Evolutionary conservation across 1,284 basidiomycete genomes (phyloP), one percentile per base, ranked within the genome.

Genomic region (Pulveroboletus sp.): DNA sequence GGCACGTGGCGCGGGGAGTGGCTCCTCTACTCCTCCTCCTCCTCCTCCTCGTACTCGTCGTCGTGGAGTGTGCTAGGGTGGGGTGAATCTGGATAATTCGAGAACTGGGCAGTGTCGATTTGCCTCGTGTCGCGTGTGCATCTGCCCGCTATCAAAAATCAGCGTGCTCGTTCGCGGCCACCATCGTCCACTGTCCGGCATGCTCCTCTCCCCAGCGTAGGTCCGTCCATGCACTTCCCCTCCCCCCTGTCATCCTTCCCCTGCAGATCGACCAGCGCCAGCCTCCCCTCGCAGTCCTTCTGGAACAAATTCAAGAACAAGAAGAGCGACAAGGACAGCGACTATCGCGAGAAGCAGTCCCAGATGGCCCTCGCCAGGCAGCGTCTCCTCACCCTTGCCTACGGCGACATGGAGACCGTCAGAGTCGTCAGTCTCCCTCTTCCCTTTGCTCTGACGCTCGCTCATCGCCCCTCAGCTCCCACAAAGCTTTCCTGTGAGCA

Each of bases 381-480:
- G 61, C 83, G 87, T 58, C 81, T 91, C 59, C 79, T 92, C 63
- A 92, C 91, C 51, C 82, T 92, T 58, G 85, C 82, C n/a, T 90
- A 85, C 70, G 86, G 78, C 51, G 90, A 92, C 43, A 89, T 91
- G 86, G 91, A 92, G 74, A 92, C 90, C 14, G 80, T 92, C 59
- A 79, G 85, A 61, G 82, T 87, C 77, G 89, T 90, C 59, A 52
- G 78, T 70, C 24, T 29, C 26, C 24, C 51, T 55, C 46, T 52
- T 57, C 40, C 54, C 50, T 51, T 44, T 55, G 20, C 53, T 43
- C 47, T 54, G 14, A 12, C 54, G 11, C 28, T 26, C 33, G 5
- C 44, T 55, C 50, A 59, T 48, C 52, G 53, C 43, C 52, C 35
- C 31, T 5, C 49, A 89, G 86, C 79, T 91, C 20, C 89, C 89